phyloP scores from a whole-genome alignment of 2,329 filamentous ascomycete species.

The Fusarium equiseti region DNA sequence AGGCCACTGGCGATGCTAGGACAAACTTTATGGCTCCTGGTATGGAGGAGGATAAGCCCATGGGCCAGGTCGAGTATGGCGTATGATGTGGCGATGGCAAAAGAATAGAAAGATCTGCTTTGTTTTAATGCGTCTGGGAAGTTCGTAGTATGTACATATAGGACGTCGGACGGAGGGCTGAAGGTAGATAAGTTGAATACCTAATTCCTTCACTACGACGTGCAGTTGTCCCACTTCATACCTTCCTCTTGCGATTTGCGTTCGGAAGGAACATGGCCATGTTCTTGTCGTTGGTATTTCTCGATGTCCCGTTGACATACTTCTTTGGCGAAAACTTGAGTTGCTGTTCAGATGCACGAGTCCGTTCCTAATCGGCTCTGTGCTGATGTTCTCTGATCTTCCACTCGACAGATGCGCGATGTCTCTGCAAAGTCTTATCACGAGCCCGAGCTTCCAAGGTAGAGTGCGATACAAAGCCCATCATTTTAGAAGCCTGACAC shows the following conservation, averaged over 20 bases:
- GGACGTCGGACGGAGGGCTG: slow-evolving; percentile 48
- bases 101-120: slow-evolving; percentile 54
- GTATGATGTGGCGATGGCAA: slow-evolving; percentile 57
- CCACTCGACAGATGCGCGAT: slow-evolving; percentile 33
- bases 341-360: slow-evolving; percentile 7
- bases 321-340: slow-evolving; percentile 4
- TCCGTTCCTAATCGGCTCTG: slow-evolving; percentile 35
- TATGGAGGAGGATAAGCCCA: slow-evolving; percentile 70
- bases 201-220: slow-evolving; percentile 40
- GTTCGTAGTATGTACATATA: slow-evolving; percentile 57
- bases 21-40: slow-evolving; percentile 85
- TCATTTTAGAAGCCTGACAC: slow-evolving; percentile 33
- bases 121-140: slow-evolving; percentile 50
- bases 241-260: slow-evolving; percentile 20
- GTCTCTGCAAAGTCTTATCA: slow-evolving; percentile 39
- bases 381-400: slow-evolving; percentile 43
- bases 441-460: slow-evolving; percentile 41
- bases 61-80: slow-evolving; percentile 72
- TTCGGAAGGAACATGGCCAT: slow-evolving; percentile 38
- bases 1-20: slow-evolving; percentile 82
- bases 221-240: slow-evolving; percentile 22
- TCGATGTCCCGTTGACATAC: slow-evolving; percentile 23
- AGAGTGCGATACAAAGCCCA: slow-evolving; percentile 39
- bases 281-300: slow-evolving; percentile 14
- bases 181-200: slow-evolving; percentile 51